A percentile compares a stretch with the other conserved stretches of the same genome.
Conservation (phyloP, 306 rosid genomes). For the Comarum palustre region DNA sequence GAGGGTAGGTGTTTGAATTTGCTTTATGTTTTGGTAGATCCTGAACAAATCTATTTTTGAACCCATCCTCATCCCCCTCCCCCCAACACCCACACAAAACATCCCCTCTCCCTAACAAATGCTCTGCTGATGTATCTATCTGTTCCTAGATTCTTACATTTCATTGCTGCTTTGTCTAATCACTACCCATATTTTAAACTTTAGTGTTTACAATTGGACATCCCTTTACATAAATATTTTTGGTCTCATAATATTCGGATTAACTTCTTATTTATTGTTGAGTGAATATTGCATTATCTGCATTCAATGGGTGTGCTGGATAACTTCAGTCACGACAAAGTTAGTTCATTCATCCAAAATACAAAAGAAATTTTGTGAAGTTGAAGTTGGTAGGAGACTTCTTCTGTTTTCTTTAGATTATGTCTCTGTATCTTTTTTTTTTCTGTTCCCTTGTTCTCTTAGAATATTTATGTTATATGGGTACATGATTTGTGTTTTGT, state of each 20-base stretch:
- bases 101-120: not conserved
- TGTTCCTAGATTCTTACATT: not conserved
- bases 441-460: not conserved
- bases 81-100: no score
- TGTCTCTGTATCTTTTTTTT: not conserved
- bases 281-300: not conserved
- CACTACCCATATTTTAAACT: not conserved
- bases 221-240: not conserved
- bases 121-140: not conserved
- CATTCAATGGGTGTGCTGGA: not conserved
- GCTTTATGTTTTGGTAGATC: constrained; percentile 6
- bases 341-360: not conserved
- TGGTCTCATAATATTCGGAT: not conserved
- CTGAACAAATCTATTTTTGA: no score
- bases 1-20: constrained; percentile 62
- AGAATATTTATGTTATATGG: not conserved
- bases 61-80: no score
- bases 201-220: not conserved
- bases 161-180: not conserved
- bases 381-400: not conserved
- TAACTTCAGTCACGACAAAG: not conserved
- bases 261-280: not conserved
- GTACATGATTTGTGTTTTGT: not conserved
- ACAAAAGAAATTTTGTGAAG: no score
- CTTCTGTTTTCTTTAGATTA: not conserved